A percentile compares a stretch with the other conserved stretches of the same genome.
Conservation (phyloP, 1,284 basidiomycete species). For the Calocybe gambosa region DNA sequence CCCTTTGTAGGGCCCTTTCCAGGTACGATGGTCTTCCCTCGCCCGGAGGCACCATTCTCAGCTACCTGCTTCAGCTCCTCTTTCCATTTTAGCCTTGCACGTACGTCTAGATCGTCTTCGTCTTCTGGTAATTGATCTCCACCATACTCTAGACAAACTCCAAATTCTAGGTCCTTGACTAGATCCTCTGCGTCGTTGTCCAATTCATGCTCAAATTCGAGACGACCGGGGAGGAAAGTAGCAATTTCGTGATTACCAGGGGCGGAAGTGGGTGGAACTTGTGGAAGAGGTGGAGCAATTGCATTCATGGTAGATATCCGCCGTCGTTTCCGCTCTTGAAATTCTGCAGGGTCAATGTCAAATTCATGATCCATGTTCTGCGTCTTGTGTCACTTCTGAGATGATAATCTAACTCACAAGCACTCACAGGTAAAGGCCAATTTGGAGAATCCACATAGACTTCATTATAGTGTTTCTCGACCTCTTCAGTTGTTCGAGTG, state of each 20-base stretch:
- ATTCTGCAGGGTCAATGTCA: conserved; percentile 72
- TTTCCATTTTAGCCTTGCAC: conserved; percentile 59
- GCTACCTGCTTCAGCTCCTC: conserved; percentile 44
- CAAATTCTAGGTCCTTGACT: conserved; percentile 96
- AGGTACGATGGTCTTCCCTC: conserved; percentile 20
- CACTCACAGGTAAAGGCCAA: conserved; percentile 72
- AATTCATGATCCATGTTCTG: conserved; percentile 59
- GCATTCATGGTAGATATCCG: conserved; percentile 72
- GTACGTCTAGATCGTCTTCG: conserved; percentile 64
- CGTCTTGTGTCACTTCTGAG: conserved; percentile 2
- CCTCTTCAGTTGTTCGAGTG: conserved; percentile 91
- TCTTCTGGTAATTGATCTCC: conserved; percentile 80
- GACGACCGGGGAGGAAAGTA: conserved; percentile 90
- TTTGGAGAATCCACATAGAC: conserved; percentile 76
- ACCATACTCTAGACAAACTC: conserved; percentile 78
- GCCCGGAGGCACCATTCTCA: conserved; percentile 18
- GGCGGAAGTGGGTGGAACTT: conserved; percentile 82
- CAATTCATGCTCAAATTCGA: conserved; percentile 96
- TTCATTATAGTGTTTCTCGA: conserved; percentile 83
- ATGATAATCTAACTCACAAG: conserved; percentile 17
- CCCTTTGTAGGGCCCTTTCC: conserved; percentile 39
- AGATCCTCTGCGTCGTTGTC: conserved; percentile 96
- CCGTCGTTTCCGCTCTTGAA: conserved; percentile 82
- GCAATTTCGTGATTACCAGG: conserved; percentile 94
- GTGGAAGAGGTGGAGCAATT: conserved; percentile 46